phyloP scores from a whole-genome alignment of 768 basidiomycete species.

The Gautieria morchelliformis region DNA sequence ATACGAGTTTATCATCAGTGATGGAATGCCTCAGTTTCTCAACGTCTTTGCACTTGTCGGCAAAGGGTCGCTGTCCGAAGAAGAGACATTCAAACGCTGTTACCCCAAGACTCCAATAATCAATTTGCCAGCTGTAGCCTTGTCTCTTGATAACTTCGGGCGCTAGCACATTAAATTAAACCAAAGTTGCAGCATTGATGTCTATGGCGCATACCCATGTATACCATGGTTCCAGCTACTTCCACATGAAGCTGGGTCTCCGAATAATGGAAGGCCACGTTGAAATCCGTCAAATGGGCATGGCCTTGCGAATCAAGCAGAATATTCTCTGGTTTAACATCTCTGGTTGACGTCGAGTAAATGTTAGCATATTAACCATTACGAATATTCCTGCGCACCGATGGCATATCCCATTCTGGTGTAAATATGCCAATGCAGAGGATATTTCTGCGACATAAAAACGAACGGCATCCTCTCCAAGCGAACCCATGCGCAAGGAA shows the following conservation, averaged over 20 bases:
- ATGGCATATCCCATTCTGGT: conserved; percentile 87
- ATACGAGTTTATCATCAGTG: neutral
- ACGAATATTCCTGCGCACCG: conserved; percentile 43
- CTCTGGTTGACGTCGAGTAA: conserved; percentile 36
- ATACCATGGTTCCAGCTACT: conserved; percentile 97
- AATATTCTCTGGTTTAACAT: conserved; percentile 96
- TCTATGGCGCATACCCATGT: conserved; percentile 55
- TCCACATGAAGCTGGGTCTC: conserved; percentile 81
- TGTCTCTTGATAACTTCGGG: neutral
- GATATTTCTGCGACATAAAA: conserved; percentile 90
- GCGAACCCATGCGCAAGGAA: conserved; percentile 56
- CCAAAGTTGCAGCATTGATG: conserved; percentile 1
- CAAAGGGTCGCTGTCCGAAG: neutral
- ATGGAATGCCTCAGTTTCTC: neutral
- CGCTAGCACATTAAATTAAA: neutral
- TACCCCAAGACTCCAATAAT: conserved; percentile 5
- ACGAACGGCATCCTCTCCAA: conserved; percentile 63
- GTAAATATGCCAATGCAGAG: conserved; percentile 80
- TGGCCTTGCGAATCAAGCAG: conserved; percentile 89
- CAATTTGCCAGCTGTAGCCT: conserved; percentile 6
- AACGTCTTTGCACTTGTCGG: neutral
- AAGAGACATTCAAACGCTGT: conserved; percentile 2
- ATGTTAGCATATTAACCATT: conserved; percentile 20
- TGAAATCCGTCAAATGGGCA: conserved; percentile 97
- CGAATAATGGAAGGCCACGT: conserved; percentile 97